Evolutionary conservation across 1,284 basidiomycete species (phyloP).

Genomic region (Tilletiopsis washingtonensis): DNA sequence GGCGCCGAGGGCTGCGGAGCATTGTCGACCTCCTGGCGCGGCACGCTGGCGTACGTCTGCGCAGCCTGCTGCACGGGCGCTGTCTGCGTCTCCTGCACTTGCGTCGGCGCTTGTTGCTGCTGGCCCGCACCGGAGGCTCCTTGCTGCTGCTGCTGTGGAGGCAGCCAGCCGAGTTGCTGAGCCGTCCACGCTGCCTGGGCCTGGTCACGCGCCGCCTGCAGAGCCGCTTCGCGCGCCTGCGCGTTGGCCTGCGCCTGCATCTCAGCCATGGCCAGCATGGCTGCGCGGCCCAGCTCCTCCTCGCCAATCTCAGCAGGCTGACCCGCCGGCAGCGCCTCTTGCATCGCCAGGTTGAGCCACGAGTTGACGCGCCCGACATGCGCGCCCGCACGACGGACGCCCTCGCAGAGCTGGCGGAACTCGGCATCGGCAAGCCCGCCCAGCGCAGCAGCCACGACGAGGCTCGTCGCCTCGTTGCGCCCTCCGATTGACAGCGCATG

Average conservation of each 20-base stretch:
- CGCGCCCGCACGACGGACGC: slow-evolving; percentile 26
- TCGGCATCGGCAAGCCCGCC: slow-evolving; percentile 40
- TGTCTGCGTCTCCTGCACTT: neutral
- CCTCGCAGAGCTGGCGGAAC: slow-evolving; percentile 38
- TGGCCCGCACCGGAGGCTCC: no score
- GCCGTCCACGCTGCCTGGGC: slow-evolving; percentile 17
- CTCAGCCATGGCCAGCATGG: slow-evolving; percentile 20
- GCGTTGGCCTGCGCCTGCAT: slow-evolving; percentile 23
- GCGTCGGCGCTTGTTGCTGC: slow-evolving; percentile 3
- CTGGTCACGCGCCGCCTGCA: slow-evolving; percentile 8
- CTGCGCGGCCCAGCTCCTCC: slow-evolving; percentile 23
- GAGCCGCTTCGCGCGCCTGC: slow-evolving; percentile 7
- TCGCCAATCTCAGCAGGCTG: slow-evolving; percentile 30
- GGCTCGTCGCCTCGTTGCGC: slow-evolving; percentile 28
- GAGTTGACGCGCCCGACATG: slow-evolving; percentile 33
- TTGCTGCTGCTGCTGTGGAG: slow-evolving; percentile 15
- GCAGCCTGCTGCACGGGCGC: no score
- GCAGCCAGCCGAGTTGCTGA: slow-evolving; percentile 31
- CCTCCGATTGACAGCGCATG: slow-evolving; percentile 30
- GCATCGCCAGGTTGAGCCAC: slow-evolving; percentile 32
- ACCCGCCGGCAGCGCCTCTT: slow-evolving; percentile 37
- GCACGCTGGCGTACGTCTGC: slow-evolving; percentile 4
- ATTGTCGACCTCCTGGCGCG: slow-evolving; percentile 5
- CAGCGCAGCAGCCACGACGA: slow-evolving; percentile 26
- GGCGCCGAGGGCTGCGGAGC: no score